Evolutionary conservation across 768 basidiomycete species (phyloP).

Genomic region (Gymnopilus junonius): DNA sequence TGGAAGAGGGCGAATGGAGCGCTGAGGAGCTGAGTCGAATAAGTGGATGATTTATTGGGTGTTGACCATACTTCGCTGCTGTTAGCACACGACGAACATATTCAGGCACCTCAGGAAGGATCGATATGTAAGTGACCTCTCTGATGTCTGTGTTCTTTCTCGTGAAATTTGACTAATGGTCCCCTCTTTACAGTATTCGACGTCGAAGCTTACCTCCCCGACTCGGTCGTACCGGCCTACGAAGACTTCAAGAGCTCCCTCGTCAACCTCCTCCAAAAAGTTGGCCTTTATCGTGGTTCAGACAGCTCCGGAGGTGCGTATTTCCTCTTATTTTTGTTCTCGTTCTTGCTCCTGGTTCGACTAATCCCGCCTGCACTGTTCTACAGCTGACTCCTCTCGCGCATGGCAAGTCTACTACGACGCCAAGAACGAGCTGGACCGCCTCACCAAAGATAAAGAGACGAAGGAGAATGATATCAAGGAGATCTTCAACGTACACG

Average conservation of each 20-base stretch:
- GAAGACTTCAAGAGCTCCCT: conserved; percentile 65
- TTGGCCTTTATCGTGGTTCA: conserved; percentile 59
- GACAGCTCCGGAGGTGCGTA: conserved; percentile 45
- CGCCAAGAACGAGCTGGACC: conserved; percentile 63
- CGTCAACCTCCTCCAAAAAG: conserved; percentile 60
- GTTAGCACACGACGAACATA: conserved; percentile 75
- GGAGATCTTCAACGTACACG: conserved; percentile 65
- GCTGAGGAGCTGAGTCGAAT: conserved; percentile 60
- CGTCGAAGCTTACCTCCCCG: conserved; percentile 83
- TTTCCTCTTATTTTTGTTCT: background rate
- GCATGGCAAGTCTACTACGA: conserved; percentile 66
- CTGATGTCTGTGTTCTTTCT: background rate
- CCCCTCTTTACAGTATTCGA: conserved; percentile 65
- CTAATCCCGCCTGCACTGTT: background rate
- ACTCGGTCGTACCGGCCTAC: conserved; percentile 74
- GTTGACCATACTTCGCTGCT: conserved; percentile 78
- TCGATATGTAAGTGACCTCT: conserved; percentile 54
- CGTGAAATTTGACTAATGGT: background rate
- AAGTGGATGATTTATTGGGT: conserved; percentile 55
- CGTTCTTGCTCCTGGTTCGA: background rate
- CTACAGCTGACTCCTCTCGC: conserved; percentile 54
- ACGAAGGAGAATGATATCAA: conserved; percentile 59
- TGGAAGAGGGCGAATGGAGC: conserved; percentile 66
- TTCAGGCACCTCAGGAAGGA: conserved; percentile 49
- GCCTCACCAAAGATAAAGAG: conserved; percentile 54